These are phyloP conservation scores for Myriosclerotinia duriaeana DNA, from an alignment of 2,329 filamentous ascomycete species.

Conservation along the genomic window DNA sequence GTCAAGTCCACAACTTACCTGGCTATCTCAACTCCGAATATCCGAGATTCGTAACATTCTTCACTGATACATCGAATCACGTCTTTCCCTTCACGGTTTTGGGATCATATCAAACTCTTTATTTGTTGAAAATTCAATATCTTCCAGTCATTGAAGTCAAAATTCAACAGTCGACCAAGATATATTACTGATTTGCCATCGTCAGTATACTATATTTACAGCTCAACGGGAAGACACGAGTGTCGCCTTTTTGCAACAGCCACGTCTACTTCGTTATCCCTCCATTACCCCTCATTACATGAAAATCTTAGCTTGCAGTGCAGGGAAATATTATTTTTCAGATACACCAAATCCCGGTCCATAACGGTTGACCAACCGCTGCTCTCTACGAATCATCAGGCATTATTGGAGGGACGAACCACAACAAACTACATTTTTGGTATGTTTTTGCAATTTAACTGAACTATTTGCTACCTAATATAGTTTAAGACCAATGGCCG, in stretches of 20 bases:
- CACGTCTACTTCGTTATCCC: background rate
- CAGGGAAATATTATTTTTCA: background rate
- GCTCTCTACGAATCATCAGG: no score
- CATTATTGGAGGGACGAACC: no score
- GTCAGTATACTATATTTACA: background rate
- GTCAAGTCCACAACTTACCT: no score
- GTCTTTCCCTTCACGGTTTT: background rate
- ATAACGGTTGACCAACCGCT: background rate
- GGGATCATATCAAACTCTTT: background rate
- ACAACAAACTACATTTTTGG: no score
- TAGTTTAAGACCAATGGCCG: no score
- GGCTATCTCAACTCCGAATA: no score
- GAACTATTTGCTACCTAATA: no score
- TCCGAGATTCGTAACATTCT: no score
- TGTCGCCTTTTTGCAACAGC: background rate
- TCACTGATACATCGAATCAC: background rate
- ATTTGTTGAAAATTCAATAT: background rate
- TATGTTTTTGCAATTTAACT: no score
- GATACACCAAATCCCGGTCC: background rate
- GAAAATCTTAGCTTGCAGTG: background rate
- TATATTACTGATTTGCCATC: background rate
- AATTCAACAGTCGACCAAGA: background rate
- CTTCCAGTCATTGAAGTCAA: background rate
- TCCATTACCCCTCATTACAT: background rate
- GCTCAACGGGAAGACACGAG: background rate